Percentiles rank a stretch among this genome's conserved stretches.
Conservation (phyloP, 1,284 basidiomycete species). For the Ustilago nuda region DNA sequence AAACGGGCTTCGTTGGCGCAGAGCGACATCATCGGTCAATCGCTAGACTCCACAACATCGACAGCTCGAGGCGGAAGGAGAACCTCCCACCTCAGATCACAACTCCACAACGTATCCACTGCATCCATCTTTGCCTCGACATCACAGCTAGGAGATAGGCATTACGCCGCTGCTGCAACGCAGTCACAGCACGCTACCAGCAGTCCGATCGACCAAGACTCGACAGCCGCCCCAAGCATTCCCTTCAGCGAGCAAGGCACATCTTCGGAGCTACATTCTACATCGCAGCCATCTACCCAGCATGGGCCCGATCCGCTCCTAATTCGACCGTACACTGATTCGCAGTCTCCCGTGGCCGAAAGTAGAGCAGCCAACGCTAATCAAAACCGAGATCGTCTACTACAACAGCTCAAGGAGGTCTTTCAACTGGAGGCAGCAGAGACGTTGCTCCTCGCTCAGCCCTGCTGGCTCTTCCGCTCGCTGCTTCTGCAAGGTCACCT, state of each 20-base stretch:
- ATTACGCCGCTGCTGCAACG: not conserved
- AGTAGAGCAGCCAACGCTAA: not conserved
- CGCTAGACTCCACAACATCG: conserved; percentile 14
- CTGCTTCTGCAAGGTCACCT: conserved; percentile 90
- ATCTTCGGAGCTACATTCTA: not conserved
- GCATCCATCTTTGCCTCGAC: conserved; percentile 20
- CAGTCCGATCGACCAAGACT: conserved; percentile 11
- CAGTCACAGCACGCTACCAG: not conserved
- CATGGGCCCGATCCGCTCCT: conserved; percentile 15
- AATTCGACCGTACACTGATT: conserved; percentile 28
- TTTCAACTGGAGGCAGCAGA: conserved; percentile 50
- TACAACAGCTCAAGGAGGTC: conserved; percentile 38
- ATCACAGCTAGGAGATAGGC: not conserved
- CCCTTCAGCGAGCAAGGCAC: not conserved
- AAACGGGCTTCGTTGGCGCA: conserved; percentile 32
- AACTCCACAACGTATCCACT: conserved; percentile 26
- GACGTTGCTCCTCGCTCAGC: conserved; percentile 40
- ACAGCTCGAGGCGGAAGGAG: conserved; percentile 4
- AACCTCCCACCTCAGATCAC: conserved; percentile 22
- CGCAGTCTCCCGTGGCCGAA: not conserved
- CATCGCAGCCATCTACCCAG: not conserved
- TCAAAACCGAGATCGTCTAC: conserved; percentile 30
- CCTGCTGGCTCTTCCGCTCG: conserved; percentile 67
- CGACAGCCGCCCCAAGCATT: conserved; percentile 2
- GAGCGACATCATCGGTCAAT: conserved; percentile 29